These are phyloP conservation scores for Debaryomycetaceae sp. DNA, from an alignment of 1,139 yeast genomes.

Conservation along the genomic window DNA sequence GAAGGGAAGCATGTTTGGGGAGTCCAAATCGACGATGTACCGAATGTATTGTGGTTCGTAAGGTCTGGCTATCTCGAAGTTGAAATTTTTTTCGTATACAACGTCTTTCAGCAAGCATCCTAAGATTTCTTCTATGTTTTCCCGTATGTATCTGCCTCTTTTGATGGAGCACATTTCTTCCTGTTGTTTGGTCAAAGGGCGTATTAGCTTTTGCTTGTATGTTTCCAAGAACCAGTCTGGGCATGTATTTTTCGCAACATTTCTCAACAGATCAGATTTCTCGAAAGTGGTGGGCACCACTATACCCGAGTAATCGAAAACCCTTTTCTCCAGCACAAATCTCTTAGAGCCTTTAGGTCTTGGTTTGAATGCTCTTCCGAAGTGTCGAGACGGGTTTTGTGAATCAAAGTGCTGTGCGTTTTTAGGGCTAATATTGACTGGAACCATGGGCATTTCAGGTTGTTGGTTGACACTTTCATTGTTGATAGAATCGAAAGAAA, in stretches of 20 bases:
- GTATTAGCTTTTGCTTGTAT: conserved; percentile 5
- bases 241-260: conserved; percentile 8
- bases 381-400: not conserved
- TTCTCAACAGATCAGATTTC: conserved; percentile 3
- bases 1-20: conserved; percentile 8
- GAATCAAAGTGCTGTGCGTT: not conserved
- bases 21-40: conserved; percentile 7
- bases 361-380: conserved; percentile 4
- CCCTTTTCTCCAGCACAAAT: conserved; percentile 5
- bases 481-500: not conserved
- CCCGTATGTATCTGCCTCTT: conserved; percentile 8
- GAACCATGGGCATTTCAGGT: not conserved
- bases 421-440: not conserved
- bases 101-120: conserved; percentile 6
- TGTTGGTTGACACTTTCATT: not conserved
- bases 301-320: conserved; percentile 7
- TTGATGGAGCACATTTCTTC: conserved; percentile 6
- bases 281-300: conserved; percentile 5
- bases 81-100: conserved; percentile 8
- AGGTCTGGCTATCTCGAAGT: conserved; percentile 8
- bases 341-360: conserved; percentile 10
- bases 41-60: conserved; percentile 11
- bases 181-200: conserved; percentile 3
- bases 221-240: conserved; percentile 4
- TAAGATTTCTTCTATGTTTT: conserved; percentile 3